Conservation (phyloP, 2,329 filamentous ascomycete genomes). For the Botrytis elliptica region DNA sequence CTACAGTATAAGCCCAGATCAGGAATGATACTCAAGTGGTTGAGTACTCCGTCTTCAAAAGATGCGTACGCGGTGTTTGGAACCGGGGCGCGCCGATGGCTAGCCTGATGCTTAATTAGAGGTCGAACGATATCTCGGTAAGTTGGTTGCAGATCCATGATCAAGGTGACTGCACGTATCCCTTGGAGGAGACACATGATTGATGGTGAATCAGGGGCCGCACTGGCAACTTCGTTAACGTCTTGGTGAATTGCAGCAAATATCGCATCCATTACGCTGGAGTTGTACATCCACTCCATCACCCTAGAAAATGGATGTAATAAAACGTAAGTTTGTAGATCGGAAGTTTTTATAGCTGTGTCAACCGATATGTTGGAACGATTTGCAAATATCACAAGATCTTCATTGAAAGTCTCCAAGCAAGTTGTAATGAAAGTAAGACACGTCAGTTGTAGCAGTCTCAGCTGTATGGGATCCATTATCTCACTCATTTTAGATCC, state of each 20-base stretch:
- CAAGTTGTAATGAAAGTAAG: constrained; percentile 80
- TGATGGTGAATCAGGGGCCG: constrained; percentile 74
- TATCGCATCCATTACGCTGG: constrained; percentile 76
- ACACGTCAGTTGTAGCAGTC: constrained; percentile 74
- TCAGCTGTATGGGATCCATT: constrained; percentile 65
- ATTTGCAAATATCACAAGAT: constrained; percentile 82
- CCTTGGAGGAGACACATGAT: constrained; percentile 75
- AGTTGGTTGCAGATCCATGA: constrained; percentile 84
- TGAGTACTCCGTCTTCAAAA: constrained; percentile 88
- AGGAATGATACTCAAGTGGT: constrained; percentile 74
- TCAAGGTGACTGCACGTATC: constrained; percentile 79
- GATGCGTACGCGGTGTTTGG: constrained; percentile 77
- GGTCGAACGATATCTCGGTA: constrained; percentile 88
- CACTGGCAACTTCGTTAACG: constrained; percentile 66
- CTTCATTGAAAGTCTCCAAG: constrained; percentile 87
- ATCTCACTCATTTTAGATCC: constrained; percentile 57
- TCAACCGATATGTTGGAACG: constrained; percentile 75
- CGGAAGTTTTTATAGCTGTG: constrained; percentile 68
- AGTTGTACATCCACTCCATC: constrained; percentile 98
- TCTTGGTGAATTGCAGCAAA: constrained; percentile 80
- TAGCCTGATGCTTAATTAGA: constrained; percentile 65
- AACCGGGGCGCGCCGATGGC: constrained; percentile 59
- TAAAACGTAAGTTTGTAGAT: constrained; percentile 75
- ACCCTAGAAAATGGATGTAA: constrained; percentile 91
- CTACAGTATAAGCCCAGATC: constrained; percentile 85